Conservation (phyloP, 2,329 filamentous ascomycete genomes). For the Fusarium transvaalense region DNA sequence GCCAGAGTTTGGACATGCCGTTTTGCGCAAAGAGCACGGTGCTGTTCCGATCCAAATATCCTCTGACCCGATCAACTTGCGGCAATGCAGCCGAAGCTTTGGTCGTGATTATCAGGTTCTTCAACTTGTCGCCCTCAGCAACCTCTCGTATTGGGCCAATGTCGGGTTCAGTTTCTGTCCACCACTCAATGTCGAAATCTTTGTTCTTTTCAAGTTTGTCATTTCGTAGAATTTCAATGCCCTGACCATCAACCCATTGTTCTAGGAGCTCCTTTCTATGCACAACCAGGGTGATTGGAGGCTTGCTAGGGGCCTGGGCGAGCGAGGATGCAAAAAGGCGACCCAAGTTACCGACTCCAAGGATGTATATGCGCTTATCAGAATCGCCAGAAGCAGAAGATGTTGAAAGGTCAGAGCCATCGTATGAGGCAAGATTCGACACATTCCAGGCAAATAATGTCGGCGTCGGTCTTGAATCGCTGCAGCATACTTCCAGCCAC, state of each 20-base stretch:
- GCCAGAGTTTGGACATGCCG: constrained; percentile 79
- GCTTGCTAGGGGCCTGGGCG: constrained; percentile 67
- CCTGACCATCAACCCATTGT: constrained; percentile 60
- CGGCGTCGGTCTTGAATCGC: constrained; percentile 46
- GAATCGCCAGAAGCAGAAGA: constrained; percentile 20
- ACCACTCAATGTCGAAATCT: constrained; percentile 66
- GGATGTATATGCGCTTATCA: constrained; percentile 74
- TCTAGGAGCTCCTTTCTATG: constrained; percentile 67
- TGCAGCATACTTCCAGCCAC: constrained; percentile 54
- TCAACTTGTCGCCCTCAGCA: constrained; percentile 61
- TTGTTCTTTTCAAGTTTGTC: constrained; percentile 50
- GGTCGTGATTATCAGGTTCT: constrained; percentile 81
- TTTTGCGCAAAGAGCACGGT: constrained; percentile 89
- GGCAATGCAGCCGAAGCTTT: constrained; percentile 78
- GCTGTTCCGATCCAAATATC: constrained; percentile 72
- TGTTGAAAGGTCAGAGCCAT: not conserved
- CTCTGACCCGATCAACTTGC: constrained; percentile 68
- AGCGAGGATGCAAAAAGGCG: constrained; percentile 82
- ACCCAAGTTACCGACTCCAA: constrained; percentile 86
- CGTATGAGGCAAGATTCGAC: constrained; percentile 45
- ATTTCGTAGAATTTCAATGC: constrained; percentile 59
- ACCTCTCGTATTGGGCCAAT: constrained; percentile 57
- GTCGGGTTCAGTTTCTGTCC: constrained; percentile 60
- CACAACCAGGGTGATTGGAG: constrained; percentile 84
- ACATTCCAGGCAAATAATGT: constrained; percentile 56